phyloP scores from a whole-genome alignment of 768 basidiomycete species.

The Xerocomus potaroensis region DNA sequence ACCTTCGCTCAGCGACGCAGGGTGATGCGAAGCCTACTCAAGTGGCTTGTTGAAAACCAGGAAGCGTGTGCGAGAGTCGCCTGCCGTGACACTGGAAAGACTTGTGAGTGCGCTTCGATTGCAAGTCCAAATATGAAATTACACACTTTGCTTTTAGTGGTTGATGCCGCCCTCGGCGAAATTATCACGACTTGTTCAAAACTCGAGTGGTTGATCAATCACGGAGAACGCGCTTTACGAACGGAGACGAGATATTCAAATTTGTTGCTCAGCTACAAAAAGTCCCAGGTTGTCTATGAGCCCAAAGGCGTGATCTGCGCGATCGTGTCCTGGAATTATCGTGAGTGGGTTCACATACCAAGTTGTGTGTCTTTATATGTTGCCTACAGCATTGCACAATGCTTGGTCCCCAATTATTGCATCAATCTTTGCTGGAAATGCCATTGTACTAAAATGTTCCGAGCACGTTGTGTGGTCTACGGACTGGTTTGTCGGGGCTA shows the following conservation, averaged over 20 bases:
- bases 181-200: constrained; percentile 94
- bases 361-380: neutral
- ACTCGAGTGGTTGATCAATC: constrained; percentile 84
- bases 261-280: constrained; percentile 71
- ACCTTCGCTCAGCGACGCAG: constrained; percentile 76
- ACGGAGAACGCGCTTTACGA: constrained; percentile 73
- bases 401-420: constrained; percentile 92
- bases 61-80: constrained; percentile 82
- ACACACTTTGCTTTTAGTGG: constrained; percentile 59
- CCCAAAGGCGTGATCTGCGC: constrained; percentile 91
- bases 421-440: constrained; percentile 86
- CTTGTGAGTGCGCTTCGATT: constrained; percentile 48
- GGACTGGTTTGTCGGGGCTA: constrained; percentile 73
- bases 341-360: constrained; percentile 38
- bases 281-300: constrained; percentile 76
- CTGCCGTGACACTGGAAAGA: constrained; percentile 94
- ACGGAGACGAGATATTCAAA: constrained; percentile 70
- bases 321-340: constrained; percentile 95
- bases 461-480: constrained; percentile 93
- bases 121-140: constrained; percentile 1
- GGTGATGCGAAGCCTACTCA: constrained; percentile 81
- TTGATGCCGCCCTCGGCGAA: constrained; percentile 94
- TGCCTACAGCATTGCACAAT: constrained; percentile 78
- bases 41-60: constrained; percentile 92
- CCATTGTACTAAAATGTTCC: constrained; percentile 85